These are phyloP conservation scores for Aspergillus sclerotialis DNA, from an alignment of 2,329 filamentous ascomycete species.

Conservation along the genomic window DNA sequence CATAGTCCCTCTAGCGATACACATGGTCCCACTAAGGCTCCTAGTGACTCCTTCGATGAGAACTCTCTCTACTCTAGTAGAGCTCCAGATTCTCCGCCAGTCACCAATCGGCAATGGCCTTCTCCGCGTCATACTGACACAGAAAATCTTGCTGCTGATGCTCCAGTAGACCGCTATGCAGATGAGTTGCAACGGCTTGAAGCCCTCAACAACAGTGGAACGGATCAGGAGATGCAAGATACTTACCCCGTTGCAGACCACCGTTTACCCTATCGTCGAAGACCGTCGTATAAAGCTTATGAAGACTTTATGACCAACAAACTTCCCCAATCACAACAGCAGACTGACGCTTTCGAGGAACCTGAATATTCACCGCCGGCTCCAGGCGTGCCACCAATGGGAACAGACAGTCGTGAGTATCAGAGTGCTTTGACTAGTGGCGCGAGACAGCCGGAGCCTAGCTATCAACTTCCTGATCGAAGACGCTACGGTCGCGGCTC, in stretches of 20 bases:
- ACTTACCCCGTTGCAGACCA: conserved; percentile 34
- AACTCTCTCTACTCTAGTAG: conserved; percentile 95
- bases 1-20: conserved; percentile 54
- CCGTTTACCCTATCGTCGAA: conserved; percentile 21
- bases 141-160: conserved; percentile 27
- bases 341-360: conserved; percentile 35
- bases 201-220: conserved; percentile 28
- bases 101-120: conserved; percentile 26
- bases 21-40: conserved; percentile 51
- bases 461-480: conserved; percentile 35
- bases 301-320: conserved; percentile 12
- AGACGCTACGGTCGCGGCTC: conserved; percentile 34
- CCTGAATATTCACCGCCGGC: conserved; percentile 44
- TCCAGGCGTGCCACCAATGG: conserved; percentile 28
- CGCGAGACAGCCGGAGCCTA: conserved; percentile 31
- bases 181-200: conserved; percentile 32
- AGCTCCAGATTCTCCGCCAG: conserved; percentile 65
- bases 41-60: conserved; percentile 80
- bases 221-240: conserved; percentile 33
- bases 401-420: conserved; percentile 19
- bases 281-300: conserved; percentile 19
- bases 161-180: conserved; percentile 25
- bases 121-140: conserved; percentile 24
- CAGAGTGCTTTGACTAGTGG: conserved; percentile 16
- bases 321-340: conserved; percentile 15